Conservation (phyloP, 2,329 filamentous ascomycete genomes). For the Helminthosporium solani region DNA sequence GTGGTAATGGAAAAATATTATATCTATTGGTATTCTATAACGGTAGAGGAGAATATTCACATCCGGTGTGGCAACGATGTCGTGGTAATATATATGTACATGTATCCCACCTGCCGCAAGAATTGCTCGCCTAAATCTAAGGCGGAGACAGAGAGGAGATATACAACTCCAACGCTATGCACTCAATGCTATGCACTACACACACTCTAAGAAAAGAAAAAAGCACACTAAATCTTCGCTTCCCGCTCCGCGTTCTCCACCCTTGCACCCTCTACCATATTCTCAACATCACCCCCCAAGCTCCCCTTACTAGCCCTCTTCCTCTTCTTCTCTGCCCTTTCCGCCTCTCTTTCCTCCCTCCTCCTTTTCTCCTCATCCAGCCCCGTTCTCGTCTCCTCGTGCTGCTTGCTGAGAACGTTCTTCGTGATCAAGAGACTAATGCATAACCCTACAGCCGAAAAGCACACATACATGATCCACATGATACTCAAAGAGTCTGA, state of each 20-base stretch:
- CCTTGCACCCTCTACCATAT: constrained; percentile 4
- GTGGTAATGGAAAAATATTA: too few relatives aligned
- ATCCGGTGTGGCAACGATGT: too few relatives aligned
- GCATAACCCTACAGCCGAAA: constrained; percentile 43
- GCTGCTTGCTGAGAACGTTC: constrained; percentile 46
- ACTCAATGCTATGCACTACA: neutral
- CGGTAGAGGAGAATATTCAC: too few relatives aligned
- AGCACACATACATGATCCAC: constrained; percentile 52
- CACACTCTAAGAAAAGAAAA: neutral
- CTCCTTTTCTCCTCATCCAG: constrained; percentile 46
- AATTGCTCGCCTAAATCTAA: too few relatives aligned
- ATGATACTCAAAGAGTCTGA: constrained; percentile 48
- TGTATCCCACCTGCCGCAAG: too few relatives aligned
- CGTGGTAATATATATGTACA: too few relatives aligned
- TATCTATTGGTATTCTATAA: too few relatives aligned
- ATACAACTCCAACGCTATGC: neutral
- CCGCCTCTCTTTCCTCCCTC: constrained; percentile 37
- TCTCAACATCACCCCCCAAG: constrained; percentile 19
- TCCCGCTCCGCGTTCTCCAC: too few relatives aligned
- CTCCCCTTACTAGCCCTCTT: constrained; percentile 28
- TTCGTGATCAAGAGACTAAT: constrained; percentile 44
- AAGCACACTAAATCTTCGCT: constrained; percentile 3
- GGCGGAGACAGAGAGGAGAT: too few relatives aligned
- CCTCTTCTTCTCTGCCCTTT: constrained; percentile 30
- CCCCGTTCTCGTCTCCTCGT: constrained; percentile 53